These are phyloP conservation scores for Fraxinus excelsior DNA, from an alignment of 257 asterid genomes.

Conservation along the genomic window DNA sequence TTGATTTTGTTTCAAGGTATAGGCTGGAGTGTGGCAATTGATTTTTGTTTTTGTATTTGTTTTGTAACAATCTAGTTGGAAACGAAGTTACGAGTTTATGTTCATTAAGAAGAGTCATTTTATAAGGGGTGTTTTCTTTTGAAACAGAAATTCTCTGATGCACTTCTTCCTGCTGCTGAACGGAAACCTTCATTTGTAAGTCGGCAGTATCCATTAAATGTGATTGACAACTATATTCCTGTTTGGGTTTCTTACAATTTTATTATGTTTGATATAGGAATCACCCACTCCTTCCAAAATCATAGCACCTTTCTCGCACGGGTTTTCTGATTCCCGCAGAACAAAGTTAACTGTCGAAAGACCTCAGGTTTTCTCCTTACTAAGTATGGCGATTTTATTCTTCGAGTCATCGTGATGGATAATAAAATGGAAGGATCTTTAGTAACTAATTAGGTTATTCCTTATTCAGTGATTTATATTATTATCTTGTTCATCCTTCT, in stretches of 20 bases:
- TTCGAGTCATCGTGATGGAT: neutral
- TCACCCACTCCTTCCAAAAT: slow-evolving; percentile 94
- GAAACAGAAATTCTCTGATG: slow-evolving; percentile 74
- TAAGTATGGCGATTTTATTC: slow-evolving; percentile 4
- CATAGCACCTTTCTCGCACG: slow-evolving; percentile 65
- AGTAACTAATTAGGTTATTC: slow-evolving; percentile 7
- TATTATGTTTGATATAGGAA: slow-evolving; percentile 59
- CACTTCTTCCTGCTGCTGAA: slow-evolving; percentile 69
- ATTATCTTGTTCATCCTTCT: slow-evolving; percentile 7
- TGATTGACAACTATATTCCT: slow-evolving; percentile 23
- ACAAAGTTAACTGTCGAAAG: slow-evolving; percentile 70
- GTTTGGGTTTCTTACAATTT: slow-evolving; percentile 17
- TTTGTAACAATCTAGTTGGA: neutral
- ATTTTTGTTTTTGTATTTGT: neutral
- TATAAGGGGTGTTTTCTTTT: slow-evolving; percentile 23
- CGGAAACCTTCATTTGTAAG: slow-evolving; percentile 77
- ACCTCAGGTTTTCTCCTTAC: slow-evolving; percentile 60
- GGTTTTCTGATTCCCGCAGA: slow-evolving; percentile 83
- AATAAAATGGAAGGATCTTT: slow-evolving; percentile 15
- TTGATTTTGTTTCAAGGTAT: neutral
- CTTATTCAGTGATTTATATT: neutral
- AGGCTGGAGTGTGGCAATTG: neutral
- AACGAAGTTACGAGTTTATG: neutral
- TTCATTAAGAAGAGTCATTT: neutral
- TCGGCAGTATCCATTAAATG: slow-evolving; percentile 17